These are phyloP conservation scores for Recurvomyces mirabilis DNA, from an alignment of 495 filamentous ascomycete genomes.

Conservation along the genomic window DNA sequence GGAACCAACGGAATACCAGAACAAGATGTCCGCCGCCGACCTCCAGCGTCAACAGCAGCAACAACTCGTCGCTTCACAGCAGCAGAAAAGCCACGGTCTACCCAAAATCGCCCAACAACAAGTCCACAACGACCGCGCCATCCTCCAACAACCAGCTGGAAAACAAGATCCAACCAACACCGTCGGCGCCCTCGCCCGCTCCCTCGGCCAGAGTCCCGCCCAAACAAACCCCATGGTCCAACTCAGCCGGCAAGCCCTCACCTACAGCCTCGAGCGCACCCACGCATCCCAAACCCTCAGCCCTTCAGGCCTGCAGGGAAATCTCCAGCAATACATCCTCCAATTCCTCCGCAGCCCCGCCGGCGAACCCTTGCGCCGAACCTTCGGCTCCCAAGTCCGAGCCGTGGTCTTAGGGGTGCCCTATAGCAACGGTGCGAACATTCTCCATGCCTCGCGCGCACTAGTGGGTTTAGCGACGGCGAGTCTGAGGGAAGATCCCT, in stretches of 20 bases:
- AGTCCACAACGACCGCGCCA: conserved; percentile 25
- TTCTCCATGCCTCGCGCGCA: conserved; percentile 59
- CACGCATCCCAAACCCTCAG: too few species aligned
- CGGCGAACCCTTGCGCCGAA: conserved; percentile 61
- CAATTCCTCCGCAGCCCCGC: conserved; percentile 37
- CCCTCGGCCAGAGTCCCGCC: conserved; percentile 45
- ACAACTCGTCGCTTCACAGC: conserved; percentile 38
- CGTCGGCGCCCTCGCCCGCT: conserved; percentile 44
- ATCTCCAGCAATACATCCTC: conserved; percentile 24
- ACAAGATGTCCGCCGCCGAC: conserved; percentile 30
- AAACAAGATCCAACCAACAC: conserved; percentile 37
- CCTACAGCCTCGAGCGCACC: conserved; percentile 27
- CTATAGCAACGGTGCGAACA: conserved; percentile 49
- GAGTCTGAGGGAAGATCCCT: conserved; percentile 73
- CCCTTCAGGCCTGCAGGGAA: conserved; percentile 25
- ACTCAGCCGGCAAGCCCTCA: conserved; percentile 16
- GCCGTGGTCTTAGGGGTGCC: conserved; percentile 59
- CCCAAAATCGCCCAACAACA: conserved; percentile 8
- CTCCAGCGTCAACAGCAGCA: too few species aligned
- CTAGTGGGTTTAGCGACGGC: conserved; percentile 57
- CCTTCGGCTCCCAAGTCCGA: conserved; percentile 49
- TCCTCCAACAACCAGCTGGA: conserved; percentile 30
- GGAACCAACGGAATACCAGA: conserved; percentile 36
- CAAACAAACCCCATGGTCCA: conserved; percentile 11
- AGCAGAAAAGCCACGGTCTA: conserved; percentile 9